phyloP scores from a whole-genome alignment of 805 yeast species.

The Candida caryicola region DNA sequence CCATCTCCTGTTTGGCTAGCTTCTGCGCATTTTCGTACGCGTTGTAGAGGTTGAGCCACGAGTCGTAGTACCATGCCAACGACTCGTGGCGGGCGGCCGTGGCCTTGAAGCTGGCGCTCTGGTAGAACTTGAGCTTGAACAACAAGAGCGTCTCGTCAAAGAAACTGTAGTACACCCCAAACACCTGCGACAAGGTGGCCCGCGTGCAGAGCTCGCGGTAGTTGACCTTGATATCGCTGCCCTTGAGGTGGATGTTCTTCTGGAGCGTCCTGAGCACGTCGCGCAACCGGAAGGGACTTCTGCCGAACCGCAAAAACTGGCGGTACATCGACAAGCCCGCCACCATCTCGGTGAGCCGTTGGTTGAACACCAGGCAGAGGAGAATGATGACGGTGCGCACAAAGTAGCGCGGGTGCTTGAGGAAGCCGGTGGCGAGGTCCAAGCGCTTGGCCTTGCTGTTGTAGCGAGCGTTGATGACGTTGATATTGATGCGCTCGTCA shows the following conservation, averaged over 20 bases:
- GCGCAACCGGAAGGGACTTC: constrained; percentile 57
- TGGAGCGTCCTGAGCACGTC: constrained; percentile 32
- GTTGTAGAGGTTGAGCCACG: constrained; percentile 54
- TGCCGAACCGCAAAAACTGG: constrained; percentile 68
- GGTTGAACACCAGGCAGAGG: constrained; percentile 37
- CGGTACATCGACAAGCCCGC: constrained; percentile 54
- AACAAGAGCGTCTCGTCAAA: constrained; percentile 62
- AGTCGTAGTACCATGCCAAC: constrained; percentile 67
- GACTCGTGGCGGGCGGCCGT: constrained; percentile 57
- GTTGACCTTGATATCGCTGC: constrained; percentile 11
- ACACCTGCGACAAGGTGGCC: constrained; percentile 47
- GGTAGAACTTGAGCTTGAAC: constrained; percentile 50
- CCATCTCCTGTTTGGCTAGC: constrained; percentile 49
- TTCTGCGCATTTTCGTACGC: constrained; percentile 43
- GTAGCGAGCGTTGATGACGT: constrained; percentile 28
- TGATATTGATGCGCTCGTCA: constrained; percentile 33
- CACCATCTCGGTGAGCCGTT: constrained; percentile 43
- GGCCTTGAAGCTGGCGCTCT: constrained; percentile 19
- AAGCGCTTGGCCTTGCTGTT: constrained; percentile 30
- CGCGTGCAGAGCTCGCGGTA: constrained; percentile 33
- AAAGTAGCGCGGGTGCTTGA: constrained; percentile 37
- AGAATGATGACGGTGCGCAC: constrained; percentile 33
- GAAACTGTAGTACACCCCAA: constrained; percentile 59
- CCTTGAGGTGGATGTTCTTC: constrained; percentile 10
- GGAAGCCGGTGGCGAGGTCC: constrained; percentile 32